Evolutionary conservation across 2,329 filamentous ascomycete species (phyloP), one percentile per base, ranked within the genome.

Genomic region (Trichoderma polysporum): DNA sequence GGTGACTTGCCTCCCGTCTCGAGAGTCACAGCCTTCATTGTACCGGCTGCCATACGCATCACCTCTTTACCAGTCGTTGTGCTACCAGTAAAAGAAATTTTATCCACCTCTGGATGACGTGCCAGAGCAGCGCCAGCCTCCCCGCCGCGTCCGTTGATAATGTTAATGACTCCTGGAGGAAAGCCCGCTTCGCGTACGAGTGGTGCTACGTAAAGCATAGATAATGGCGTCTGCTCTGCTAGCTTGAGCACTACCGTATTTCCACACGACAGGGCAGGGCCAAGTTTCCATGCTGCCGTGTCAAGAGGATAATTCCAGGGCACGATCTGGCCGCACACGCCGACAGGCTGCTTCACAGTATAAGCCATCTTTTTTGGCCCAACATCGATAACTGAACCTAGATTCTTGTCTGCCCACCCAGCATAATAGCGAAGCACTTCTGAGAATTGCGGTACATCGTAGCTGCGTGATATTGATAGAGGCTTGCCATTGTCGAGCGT

Each of bases 401-500:
- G 88, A 69, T 91, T 88, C 81, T 94, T 94, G 80, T 94, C 91
- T 53, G 90, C 89, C 76, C 86, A 94, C 66, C 91, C 91, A 50
- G 88, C 91, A 73, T 94, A 94, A 79, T 94, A 94, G 71, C 88
- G 88, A 63, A 89, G 80, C 13, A 90, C 77, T 29, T 77, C 76
- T 33, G 78, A 71, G 31, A 81, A 76, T 66, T 83, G 80, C 25
- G 76, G 73, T 9, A 93, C 77, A 75, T 93, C 90, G 61, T 88
- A 88, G 49, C 81, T 82, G n/a, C 89, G 79, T 1, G 90, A 85
- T 17, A 88, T 86, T 3, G 81, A 78, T 76, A 91, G 92, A 4
- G 91, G 89, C 77, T 94, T 93, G 75, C 91, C 92, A 73, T 93
- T 94, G 77, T 95, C 91, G 84, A 91, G 90, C 0, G 91, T 90